phyloP scores from a whole-genome alignment of 23 red algal genomes.

The Gracilaria gracilis region DNA sequence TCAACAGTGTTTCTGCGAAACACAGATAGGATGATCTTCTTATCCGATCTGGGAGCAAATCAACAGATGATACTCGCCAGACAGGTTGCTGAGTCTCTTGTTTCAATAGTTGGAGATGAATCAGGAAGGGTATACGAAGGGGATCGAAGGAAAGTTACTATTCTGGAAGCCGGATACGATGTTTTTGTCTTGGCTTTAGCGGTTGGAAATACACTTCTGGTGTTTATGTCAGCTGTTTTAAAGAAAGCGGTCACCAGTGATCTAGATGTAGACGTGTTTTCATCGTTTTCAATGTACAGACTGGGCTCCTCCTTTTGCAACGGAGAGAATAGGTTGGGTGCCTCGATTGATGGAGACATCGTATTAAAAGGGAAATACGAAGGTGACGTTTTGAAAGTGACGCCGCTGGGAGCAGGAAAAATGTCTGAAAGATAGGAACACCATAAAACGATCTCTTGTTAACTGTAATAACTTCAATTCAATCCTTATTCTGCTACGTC shows the following conservation, averaged over 20 bases:
- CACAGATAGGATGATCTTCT: background rate
- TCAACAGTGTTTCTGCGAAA: background rate
- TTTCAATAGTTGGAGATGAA: background rate
- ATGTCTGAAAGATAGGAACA: too few species aligned
- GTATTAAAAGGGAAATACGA: too few species aligned
- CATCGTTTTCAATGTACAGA: slow-evolving; percentile 2
- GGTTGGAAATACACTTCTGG: background rate
- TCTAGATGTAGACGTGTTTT: background rate
- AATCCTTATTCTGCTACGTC: too few species aligned
- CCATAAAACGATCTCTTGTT: too few species aligned
- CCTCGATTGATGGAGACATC: too few species aligned
- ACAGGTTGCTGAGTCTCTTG: background rate
- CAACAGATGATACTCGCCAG: slow-evolving; percentile 12
- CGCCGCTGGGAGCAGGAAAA: too few species aligned
- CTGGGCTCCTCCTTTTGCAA: too few species aligned
- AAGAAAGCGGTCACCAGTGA: background rate
- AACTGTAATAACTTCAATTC: too few species aligned
- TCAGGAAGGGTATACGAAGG: background rate
- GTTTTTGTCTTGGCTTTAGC: background rate
- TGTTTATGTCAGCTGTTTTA: background rate
- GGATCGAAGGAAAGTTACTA: background rate
- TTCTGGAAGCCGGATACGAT: background rate
- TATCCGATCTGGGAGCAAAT: background rate
- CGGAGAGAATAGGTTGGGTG: too few species aligned
- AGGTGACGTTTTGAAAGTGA: too few species aligned